Evolutionary conservation across 2,329 filamentous ascomycete species (phyloP), one percentile per base, ranked within the genome.

Genomic region (Beauveria brongniartii): DNA sequence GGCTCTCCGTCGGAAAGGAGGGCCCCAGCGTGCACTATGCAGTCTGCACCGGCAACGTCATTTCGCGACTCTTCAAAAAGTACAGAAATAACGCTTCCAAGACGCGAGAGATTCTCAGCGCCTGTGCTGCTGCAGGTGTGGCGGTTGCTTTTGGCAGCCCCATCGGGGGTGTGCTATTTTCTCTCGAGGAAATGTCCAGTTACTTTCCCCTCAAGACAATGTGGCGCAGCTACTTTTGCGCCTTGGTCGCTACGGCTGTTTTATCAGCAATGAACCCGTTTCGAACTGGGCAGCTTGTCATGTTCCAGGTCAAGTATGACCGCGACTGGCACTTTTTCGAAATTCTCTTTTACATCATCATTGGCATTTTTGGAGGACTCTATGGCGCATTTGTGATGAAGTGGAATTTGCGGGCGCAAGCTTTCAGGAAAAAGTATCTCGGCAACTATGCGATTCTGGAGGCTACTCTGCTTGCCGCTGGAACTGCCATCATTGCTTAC

Each of bases 11-110:
- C 14, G 94, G 94, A 59, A 99, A 99, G 71, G 94, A 99, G 76
- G 94, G 94, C 0, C 94, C 94, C 0, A 97, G 92, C 74, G 94
- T 99, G n/a, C 94, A 99, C 74, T 99, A 97, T 71, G 94, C 94
- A 3, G 94, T 97, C 7, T 97, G 94, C 70, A 96, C 92, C 0
- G 94, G 94, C 62, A 97, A 96, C 73, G 93, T 99, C 65, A 94
- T 99, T 63, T 96, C 92, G 34, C 83, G 91, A 52, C 82, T 97
- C 65, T 99, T 99, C 71, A 84, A 87, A 71, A 97, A 97, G 74
- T 99, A 97, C 73, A 87, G 86, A 69, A 84, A 86, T 59, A 97
- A 94, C 73, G 93, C 93, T 1, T 91, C 91, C 59, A 97, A 97
- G 75, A 97, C 91, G 5, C 83, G 94, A 60, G 94, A 99, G 76